A percentile compares a stretch with the other conserved stretches of the same genome.
These are phyloP conservation scores for Taxillus chinensis DNA, from an alignment of 164 flowering plant species.

Conservation along the genomic window DNA sequence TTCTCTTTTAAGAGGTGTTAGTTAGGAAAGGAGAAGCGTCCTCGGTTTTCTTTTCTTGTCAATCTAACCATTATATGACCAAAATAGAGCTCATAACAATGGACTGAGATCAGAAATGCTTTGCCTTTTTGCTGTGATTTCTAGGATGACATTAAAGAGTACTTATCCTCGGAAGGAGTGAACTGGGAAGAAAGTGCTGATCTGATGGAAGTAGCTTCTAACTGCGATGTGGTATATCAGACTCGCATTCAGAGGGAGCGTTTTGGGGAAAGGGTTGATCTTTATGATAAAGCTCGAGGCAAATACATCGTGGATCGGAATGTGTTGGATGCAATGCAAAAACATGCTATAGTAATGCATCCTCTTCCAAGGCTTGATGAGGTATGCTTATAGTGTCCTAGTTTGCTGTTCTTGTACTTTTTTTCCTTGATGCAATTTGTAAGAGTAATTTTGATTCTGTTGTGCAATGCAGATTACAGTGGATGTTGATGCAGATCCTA, in stretches of 20 bases:
- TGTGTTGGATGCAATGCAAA: slow-evolving; percentile 66
- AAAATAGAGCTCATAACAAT: neutral
- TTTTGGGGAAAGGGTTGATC: slow-evolving; percentile 74
- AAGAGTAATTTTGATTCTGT: neutral
- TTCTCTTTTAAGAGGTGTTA: too few relatives aligned
- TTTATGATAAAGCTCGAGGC: slow-evolving; percentile 90
- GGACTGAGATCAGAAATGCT: neutral
- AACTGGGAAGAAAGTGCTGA: slow-evolving; percentile 91
- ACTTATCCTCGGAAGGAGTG: slow-evolving; percentile 59
- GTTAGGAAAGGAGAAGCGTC: too few relatives aligned
- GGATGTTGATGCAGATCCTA: slow-evolving; percentile 84
- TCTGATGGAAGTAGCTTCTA: slow-evolving; percentile 81
- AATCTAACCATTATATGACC: too few relatives aligned
- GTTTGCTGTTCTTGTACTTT: neutral
- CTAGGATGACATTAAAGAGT: slow-evolving; percentile 92
- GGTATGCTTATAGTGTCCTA: slow-evolving; percentile 23
- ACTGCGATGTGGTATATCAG: slow-evolving; percentile 96
- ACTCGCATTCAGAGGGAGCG: slow-evolving; percentile 92
- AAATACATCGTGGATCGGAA: slow-evolving; percentile 69
- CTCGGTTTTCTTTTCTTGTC: too few relatives aligned
- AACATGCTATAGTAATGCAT: slow-evolving; percentile 92
- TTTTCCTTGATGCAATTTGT: neutral
- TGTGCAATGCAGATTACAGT: slow-evolving; percentile 58
- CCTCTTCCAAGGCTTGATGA: slow-evolving; percentile 99
- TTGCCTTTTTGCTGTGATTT: neutral